Evolutionary conservation across 495 filamentous ascomycete genomes (phyloP).

Genomic region (Pseudevernia furfuracea): DNA sequence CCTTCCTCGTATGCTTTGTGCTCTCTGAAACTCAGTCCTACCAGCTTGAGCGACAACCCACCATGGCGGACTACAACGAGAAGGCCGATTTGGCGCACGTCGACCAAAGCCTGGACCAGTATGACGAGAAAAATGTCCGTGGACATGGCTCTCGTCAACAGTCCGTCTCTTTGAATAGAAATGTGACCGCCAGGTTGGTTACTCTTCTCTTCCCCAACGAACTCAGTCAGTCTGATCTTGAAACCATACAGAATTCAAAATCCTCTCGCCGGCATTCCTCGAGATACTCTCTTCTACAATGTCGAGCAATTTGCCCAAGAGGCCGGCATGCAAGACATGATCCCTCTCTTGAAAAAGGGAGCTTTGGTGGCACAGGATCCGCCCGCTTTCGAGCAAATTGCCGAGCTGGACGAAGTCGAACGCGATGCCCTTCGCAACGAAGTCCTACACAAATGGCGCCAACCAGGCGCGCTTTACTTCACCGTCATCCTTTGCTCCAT

Average conservation of each 20-base stretch:
- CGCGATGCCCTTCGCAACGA: slow-evolving; percentile 48
- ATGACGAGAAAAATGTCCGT: slow-evolving; percentile 10
- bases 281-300: slow-evolving; percentile 44
- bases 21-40: not conserved
- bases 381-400: slow-evolving; percentile 44
- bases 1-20: not conserved
- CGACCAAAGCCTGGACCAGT: slow-evolving; percentile 15
- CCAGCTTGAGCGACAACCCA: not conserved
- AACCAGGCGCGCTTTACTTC: slow-evolving; percentile 57
- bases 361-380: slow-evolving; percentile 60
- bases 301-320: slow-evolving; percentile 49
- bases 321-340: slow-evolving; percentile 39
- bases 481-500: slow-evolving; percentile 65
- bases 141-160: slow-evolving; percentile 16
- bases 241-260: slow-evolving; percentile 47
- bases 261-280: slow-evolving; percentile 49
- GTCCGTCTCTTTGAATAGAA: slow-evolving; percentile 23
- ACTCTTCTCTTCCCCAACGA: not conserved
- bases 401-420: slow-evolving; percentile 51
- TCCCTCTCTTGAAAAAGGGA: slow-evolving; percentile 47
- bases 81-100: slow-evolving; percentile 13
- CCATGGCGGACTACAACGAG: slow-evolving; percentile 11
- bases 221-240: not conserved
- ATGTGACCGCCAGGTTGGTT: slow-evolving; percentile 25
- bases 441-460: slow-evolving; percentile 54